These are phyloP conservation scores for Parmelia sp. DNA, from an alignment of 495 filamentous ascomycete genomes.

Conservation along the genomic window DNA sequence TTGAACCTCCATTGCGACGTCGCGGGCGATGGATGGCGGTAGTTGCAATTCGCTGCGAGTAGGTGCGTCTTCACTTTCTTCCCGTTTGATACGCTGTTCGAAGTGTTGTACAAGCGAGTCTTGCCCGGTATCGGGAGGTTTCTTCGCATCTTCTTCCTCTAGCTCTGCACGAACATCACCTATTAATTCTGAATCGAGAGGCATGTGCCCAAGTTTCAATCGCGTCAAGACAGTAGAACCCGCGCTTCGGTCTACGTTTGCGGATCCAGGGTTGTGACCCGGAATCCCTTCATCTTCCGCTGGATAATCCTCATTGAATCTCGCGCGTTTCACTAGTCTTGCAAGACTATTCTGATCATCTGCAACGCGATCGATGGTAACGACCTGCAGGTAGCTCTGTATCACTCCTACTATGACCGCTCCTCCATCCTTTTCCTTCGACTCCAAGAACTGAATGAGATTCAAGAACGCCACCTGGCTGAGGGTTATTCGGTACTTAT, in stretches of 20 bases:
- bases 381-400: constrained; percentile 64
- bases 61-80: constrained; percentile 79
- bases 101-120: constrained; percentile 67
- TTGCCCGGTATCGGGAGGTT: constrained; percentile 60
- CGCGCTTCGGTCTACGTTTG: constrained; percentile 62
- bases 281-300: constrained; percentile 90
- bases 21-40: constrained; percentile 76
- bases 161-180: constrained; percentile 78
- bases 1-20: constrained; percentile 88
- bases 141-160: constrained; percentile 65
- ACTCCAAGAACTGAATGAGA: constrained; percentile 81
- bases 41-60: constrained; percentile 70
- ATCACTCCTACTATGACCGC: constrained; percentile 67
- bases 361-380: constrained; percentile 65
- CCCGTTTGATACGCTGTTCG: constrained; percentile 79
- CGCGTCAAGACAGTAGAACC: constrained; percentile 47
- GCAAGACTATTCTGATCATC: constrained; percentile 77
- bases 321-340: constrained; percentile 60
- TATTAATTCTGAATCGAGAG: constrained; percentile 69
- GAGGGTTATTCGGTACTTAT: constrained; percentile 82
- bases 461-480: constrained; percentile 71
- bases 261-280: constrained; percentile 79
- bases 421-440: constrained; percentile 71
- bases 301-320: constrained; percentile 56
- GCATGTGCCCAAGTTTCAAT: constrained; percentile 70